These are phyloP conservation scores for Candida tetrigidarum DNA, from an alignment of 1,139 yeast species.

Conservation along the genomic window DNA sequence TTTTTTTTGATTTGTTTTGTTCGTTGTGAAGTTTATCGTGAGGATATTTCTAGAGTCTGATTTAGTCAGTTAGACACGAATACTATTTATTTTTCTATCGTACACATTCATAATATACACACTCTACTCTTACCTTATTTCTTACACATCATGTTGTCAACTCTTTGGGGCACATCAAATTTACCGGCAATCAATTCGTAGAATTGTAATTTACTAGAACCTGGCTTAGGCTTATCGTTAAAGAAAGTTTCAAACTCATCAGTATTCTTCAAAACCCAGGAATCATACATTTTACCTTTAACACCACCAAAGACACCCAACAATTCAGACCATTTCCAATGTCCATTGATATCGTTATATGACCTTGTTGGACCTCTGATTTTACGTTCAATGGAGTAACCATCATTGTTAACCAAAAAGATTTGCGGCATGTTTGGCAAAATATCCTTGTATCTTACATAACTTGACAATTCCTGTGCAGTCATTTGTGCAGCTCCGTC, in stretches of 20 bases:
- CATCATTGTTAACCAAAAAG: constrained; percentile 76
- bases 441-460: constrained; percentile 58
- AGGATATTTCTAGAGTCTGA: no score
- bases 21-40: no score
- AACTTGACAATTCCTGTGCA: constrained; percentile 76
- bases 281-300: constrained; percentile 36
- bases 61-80: background rate
- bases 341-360: constrained; percentile 79
- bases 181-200: constrained; percentile 63
- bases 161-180: constrained; percentile 65
- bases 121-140: background rate
- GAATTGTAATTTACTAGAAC: constrained; percentile 38
- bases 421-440: constrained; percentile 51
- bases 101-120: background rate
- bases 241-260: constrained; percentile 30
- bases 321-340: constrained; percentile 78
- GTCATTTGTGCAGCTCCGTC: constrained; percentile 96
- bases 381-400: constrained; percentile 86
- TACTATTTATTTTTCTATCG: background rate
- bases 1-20: no score
- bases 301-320: constrained; percentile 70
- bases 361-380: constrained; percentile 76
- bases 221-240: constrained; percentile 14
- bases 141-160: constrained; percentile 23
- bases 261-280: constrained; percentile 33